phyloP scores from a whole-genome alignment of 352 stramenopile species.

The Phytophthora cactorum region DNA sequence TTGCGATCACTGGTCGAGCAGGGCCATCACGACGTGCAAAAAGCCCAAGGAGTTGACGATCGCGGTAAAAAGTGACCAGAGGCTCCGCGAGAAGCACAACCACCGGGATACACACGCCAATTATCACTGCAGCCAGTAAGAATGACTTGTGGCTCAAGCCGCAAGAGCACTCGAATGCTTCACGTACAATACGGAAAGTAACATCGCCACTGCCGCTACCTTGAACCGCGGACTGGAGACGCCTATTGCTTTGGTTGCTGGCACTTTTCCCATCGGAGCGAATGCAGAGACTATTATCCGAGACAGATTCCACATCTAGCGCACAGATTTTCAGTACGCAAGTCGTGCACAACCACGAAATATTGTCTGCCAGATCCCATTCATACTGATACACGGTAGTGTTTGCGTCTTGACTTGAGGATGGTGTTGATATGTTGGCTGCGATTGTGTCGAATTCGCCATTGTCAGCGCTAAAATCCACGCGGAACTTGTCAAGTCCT shows the following conservation, averaged over 20 bases:
- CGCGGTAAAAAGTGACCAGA: conserved; percentile 68
- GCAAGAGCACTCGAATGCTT: conserved; percentile 57
- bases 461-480: conserved; percentile 62
- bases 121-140: conserved; percentile 44
- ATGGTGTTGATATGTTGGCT: conserved; percentile 14
- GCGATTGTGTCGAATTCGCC: conserved; percentile 42
- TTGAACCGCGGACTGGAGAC: conserved; percentile 20
- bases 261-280: conserved; percentile 45
- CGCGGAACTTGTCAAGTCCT: conserved; percentile 34
- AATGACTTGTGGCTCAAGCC: conserved; percentile 52
- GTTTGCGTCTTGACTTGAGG: conserved; percentile 11
- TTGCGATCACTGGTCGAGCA: conserved; percentile 35
- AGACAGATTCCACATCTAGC: conserved; percentile 18
- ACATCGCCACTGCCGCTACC: conserved; percentile 24
- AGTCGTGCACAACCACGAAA: conserved; percentile 44
- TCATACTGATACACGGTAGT: conserved; percentile 43
- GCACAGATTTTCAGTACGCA: conserved; percentile 60
- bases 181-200: conserved; percentile 59
- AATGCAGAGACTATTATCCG: conserved; percentile 46
- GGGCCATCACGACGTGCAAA: conserved; percentile 46
- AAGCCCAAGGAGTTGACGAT: conserved; percentile 53
- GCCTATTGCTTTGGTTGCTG: conserved; percentile 8
- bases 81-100: conserved; percentile 52
- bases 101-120: conserved; percentile 47
- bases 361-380: conserved; percentile 52